Conservation (phyloP, 1,139 yeast genomes). For the Zygosaccharomyces pseudobailii region DNA sequence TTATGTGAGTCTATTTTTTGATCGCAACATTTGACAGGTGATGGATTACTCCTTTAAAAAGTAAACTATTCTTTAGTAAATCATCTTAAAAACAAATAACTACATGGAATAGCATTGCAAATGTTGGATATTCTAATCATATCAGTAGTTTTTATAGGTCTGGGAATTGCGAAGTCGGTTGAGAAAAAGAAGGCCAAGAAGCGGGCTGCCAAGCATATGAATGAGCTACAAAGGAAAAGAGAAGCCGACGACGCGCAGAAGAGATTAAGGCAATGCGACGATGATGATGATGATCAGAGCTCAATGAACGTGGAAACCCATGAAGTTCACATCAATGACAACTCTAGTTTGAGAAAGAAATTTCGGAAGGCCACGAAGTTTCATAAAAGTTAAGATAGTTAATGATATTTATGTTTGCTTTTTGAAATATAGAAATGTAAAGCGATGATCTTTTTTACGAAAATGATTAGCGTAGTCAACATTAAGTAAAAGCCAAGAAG, state of each 20-base stretch:
- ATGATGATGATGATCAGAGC: background rate
- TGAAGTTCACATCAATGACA: background rate
- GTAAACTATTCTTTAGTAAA: background rate
- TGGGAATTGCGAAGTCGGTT: background rate
- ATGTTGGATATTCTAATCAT: background rate
- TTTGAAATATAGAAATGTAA: background rate
- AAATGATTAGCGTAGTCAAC: background rate
- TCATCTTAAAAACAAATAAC: background rate
- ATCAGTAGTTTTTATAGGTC: background rate
- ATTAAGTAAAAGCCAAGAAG: background rate
- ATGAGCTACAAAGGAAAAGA: background rate
- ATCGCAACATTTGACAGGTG: background rate
- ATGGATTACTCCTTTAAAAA: background rate
- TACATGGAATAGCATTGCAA: background rate
- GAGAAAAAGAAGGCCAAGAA: background rate
- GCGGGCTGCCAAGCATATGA: background rate
- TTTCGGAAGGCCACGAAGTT: background rate
- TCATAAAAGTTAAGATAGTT: background rate
- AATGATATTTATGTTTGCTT: background rate
- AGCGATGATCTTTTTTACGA: background rate
- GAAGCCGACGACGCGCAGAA: background rate
- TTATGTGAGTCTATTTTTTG: background rate
- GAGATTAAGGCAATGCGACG: background rate
- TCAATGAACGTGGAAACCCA: constrained; percentile 1
- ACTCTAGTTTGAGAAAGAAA: background rate